phyloP scores from a whole-genome alignment of 2,329 filamentous ascomycete genomes.

The Penicillium sp. region DNA sequence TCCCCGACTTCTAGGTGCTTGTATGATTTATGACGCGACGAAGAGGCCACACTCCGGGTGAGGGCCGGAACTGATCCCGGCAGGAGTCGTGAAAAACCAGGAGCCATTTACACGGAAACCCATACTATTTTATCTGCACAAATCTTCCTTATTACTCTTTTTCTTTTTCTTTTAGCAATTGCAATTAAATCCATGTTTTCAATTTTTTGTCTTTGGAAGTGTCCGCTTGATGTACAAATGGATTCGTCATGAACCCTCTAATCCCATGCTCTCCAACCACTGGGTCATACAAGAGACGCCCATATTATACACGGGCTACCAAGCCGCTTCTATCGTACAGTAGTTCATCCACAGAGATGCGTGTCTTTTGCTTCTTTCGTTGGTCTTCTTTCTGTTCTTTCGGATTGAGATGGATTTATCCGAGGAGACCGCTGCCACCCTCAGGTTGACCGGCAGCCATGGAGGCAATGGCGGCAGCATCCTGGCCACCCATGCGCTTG shows the following conservation, averaged over 20 bases:
- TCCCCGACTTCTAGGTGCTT: conserved; percentile 66
- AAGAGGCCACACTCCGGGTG: conserved; percentile 22
- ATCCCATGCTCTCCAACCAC: conserved; percentile 12
- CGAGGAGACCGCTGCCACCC: conserved; percentile 8
- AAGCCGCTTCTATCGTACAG: conserved; percentile 23
- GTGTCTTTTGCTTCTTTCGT: conserved; percentile 11
- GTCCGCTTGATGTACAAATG: conserved; percentile 18
- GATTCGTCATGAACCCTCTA: conserved; percentile 7
- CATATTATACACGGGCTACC: conserved; percentile 28
- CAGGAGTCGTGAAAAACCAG: conserved; percentile 19
- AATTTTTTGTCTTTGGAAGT: conserved; percentile 15
- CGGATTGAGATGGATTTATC: conserved; percentile 2
- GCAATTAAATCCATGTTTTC: conserved; percentile 17
- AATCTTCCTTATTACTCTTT: neutral
- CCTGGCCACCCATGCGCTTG: conserved; percentile 47
- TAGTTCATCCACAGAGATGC: conserved; percentile 18
- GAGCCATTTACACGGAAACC: conserved; percentile 18
- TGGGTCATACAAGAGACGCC: conserved; percentile 13
- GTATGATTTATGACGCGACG: conserved; percentile 36
- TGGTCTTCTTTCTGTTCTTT: conserved; percentile 1
- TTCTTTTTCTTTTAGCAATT: conserved; percentile 21
- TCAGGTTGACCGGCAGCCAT: conserved; percentile 18
- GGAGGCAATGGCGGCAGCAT: conserved; percentile 21
- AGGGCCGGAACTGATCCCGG: conserved; percentile 20
- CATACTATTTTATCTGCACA: conserved; percentile 14